A percentile compares a stretch with the other conserved stretches of the same genome.
phyloP scores from a whole-genome alignment of 257 asterid genomes.

The Solanum ossicruentum region DNA sequence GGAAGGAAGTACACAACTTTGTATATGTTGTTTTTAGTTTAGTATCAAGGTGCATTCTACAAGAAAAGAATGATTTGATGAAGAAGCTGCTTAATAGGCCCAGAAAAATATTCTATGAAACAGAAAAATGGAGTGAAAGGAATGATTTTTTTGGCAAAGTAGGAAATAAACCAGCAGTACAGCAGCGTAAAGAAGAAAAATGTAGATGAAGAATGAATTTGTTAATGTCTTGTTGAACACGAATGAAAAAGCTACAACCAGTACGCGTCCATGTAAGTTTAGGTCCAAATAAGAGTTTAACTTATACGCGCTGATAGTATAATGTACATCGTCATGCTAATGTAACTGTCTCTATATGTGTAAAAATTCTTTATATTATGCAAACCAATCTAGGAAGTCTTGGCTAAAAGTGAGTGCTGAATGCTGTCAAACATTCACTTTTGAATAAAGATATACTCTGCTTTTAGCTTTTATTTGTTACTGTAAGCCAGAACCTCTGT shows the following conservation, averaged over 20 bases:
- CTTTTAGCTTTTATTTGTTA: neutral
- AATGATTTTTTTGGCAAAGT: slow-evolving; percentile 10
- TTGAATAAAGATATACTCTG: neutral
- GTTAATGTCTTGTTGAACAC: neutral
- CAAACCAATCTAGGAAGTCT: neutral
- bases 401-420: neutral
- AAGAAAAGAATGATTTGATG: slow-evolving; percentile 26
- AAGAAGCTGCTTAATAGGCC: slow-evolving; percentile 11
- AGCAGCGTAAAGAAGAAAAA: neutral
- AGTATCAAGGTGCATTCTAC: neutral
- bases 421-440: neutral
- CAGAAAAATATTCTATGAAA: neutral
- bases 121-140: slow-evolving; percentile 19
- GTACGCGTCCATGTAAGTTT: neutral
- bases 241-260: neutral
- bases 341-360: neutral
- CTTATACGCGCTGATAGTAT: neutral
- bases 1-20: slow-evolving; percentile 2
- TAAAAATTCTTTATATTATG: neutral
- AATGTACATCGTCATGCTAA: neutral
- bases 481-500: neutral
- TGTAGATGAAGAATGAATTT: neutral
- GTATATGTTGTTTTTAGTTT: neutral
- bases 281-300: neutral
- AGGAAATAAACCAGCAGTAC: neutral